Evolutionary conservation across 208 protist species (phyloP).

Genomic region (Histomonas meleagridis): DNA sequence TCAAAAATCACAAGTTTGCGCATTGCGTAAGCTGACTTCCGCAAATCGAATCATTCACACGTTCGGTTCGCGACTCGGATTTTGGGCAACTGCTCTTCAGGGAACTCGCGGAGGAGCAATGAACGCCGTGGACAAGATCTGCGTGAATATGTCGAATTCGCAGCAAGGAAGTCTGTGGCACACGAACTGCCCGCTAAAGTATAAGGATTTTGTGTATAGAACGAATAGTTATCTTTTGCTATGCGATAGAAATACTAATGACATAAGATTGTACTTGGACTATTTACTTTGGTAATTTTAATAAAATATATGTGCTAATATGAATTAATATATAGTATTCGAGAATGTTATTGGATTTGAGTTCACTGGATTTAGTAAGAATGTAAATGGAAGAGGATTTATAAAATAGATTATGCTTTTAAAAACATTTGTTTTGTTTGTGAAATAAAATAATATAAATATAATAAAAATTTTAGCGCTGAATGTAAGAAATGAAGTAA

Average conservation of each 20-base stretch:
- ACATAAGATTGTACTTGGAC: background rate
- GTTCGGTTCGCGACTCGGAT: background rate
- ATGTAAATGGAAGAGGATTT: no score
- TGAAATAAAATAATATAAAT: no score
- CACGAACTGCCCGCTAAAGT: background rate
- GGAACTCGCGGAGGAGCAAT: background rate
- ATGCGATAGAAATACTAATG: background rate
- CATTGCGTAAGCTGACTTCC: background rate
- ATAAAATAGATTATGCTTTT: no score
- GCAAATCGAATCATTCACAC: background rate
- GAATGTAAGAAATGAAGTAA: no score
- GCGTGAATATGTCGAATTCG: background rate
- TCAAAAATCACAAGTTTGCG: background rate
- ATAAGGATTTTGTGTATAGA: background rate
- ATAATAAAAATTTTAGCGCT: no score
- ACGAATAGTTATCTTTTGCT: background rate
- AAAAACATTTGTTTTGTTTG: no score
- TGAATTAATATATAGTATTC: no score
- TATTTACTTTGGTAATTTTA: conserved; percentile 22
- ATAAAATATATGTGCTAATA: no score
- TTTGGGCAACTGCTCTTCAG: background rate
- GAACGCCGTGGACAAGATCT: background rate
- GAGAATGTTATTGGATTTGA: no score
- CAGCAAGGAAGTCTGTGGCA: background rate
- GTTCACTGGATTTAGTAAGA: no score